Evolutionary conservation across 805 yeast species (phyloP), one percentile per base, ranked within the genome.

Genomic region (Candida jianshihensis): DNA sequence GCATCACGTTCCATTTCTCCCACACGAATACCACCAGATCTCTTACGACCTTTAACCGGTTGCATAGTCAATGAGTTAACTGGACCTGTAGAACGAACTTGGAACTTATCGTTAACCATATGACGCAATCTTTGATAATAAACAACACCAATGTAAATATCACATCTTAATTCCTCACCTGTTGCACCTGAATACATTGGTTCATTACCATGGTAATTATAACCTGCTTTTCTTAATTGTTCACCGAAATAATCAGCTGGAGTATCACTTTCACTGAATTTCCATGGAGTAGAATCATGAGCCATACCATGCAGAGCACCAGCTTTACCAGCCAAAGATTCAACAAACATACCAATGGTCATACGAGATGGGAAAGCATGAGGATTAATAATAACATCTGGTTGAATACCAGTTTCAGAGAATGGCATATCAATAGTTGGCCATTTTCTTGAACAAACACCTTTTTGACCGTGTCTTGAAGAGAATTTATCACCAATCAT

Each of bases 1-100:
- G 98, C 98, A 73, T 92, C 98, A 68, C 98, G 84, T 67, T 92
- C 98, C 98, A 92, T 92, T 64, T 92, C 98, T 61, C 98, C 98
- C 27, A 92, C 95, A 73, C 98, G 94, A 51, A 92, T 92, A 82
- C 98, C 98, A 66, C 98, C 98, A 47, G 83, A 79, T 68, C 97
- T 79, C 80, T 92, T 92, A 69, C 98, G 82, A 55, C 98, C 98
- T 68, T 92, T 92, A 38, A 92, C 98, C 28, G 98, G 98, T 72
- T 92, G 98, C 97, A 90, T 88, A 14, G 97, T 92, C 59, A 92
- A 73, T 26, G 92, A 77, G 63, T 90, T 90, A 19, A 92, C 97
- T 6, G 97, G 97, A 57, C 98, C 98, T 14, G 98, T 92, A 5
- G 97, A 86, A 67, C 98, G 83, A 35, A 92, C 98, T 70, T 92